Evolutionary conservation across 257 asterid genomes (phyloP), one percentile per base, ranked within the genome.

Genomic region (Plantago major): DNA sequence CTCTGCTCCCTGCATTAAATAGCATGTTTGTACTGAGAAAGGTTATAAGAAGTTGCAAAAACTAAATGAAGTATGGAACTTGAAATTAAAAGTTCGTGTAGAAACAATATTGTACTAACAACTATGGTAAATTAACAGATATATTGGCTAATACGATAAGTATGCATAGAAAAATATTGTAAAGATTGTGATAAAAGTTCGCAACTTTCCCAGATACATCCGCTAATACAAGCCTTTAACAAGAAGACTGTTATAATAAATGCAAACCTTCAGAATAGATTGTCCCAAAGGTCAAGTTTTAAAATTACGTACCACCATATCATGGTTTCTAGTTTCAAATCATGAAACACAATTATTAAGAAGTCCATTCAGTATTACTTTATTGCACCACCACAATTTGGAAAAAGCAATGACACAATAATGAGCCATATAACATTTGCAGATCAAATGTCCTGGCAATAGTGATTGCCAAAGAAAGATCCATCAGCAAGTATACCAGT

Each of bases 1-100:
- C 75, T 73, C 58, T 33, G 96, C 85, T 42, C 97, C 97, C 97
- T 92, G 95, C 64, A 44, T 60, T 60, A 15, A 44, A 4, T 5
- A 67, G 62, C 63, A 66, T 66, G 46, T 63, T 57, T 13, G 47
- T 53, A 43, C 46, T 59, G 48, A 44, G 58, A 60, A 61, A 44
- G 56, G 44, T 18, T 49, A 50, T 59, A 49, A 57, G 55, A 33
- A 33, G 8, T 4, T 33, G 40, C 8, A 7, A 42, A 65, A 40
- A 67, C 56, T 17, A 15, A 30, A 10, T 9, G 19, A 18, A 30
- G 17, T 28, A 47, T 42, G 16, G n/a, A 12, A 45, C 52, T 19
- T 60, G 30, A 53, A 42, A 57, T 53, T 26, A 52, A 14, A 64
- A 60, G 57, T 55, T 60, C 28, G 40, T 38, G 7, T 14, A 18